Percentiles rank a stretch among this genome's conserved stretches.
phyloP scores from a whole-genome alignment of 306 rosid genomes.

The Begonia fuchsioides region DNA sequence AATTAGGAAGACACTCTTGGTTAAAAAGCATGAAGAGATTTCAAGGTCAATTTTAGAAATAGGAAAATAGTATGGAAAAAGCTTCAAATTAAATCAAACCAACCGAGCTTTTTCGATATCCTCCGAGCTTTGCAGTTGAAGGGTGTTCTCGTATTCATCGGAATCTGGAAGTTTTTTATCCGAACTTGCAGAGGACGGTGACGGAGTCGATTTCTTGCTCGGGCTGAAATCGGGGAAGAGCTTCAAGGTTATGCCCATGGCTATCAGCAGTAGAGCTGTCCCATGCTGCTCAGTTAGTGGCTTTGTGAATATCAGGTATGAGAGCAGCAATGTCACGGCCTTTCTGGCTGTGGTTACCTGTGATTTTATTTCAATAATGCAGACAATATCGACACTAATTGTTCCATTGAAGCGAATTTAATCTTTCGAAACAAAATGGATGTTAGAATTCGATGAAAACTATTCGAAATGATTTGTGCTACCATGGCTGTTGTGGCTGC shows the following conservation, averaged over 20 bases:
- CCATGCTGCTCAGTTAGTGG: conserved; percentile 91
- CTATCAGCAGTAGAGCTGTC: conserved; percentile 72
- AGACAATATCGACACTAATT: background rate
- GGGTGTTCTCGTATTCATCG: conserved; percentile 16
- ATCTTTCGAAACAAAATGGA: background rate
- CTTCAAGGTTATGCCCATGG: conserved; percentile 84
- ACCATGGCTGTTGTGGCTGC: conserved; percentile 98
- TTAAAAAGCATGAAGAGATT: no score
- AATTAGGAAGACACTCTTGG: no score
- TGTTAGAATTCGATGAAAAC: no score
- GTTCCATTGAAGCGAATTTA: no score
- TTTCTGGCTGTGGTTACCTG: conserved; percentile 96
- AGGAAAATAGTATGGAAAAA: conserved; percentile 4
- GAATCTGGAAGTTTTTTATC: conserved; percentile 12
- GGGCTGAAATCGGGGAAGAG: conserved; percentile 54
- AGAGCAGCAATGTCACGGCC: conserved; percentile 76
- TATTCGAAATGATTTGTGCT: conserved; percentile 9
- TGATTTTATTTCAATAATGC: conserved; percentile 2
- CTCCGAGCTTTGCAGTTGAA: conserved; percentile 10
- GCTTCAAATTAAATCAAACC: conserved; percentile 22
- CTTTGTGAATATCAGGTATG: conserved; percentile 86
- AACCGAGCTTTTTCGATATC: conserved; percentile 50
- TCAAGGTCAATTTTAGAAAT: no score
- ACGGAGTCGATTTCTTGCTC: conserved; percentile 14
- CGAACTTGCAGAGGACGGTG: conserved; percentile 11